Evolutionary conservation across 2,329 filamentous ascomycete species (phyloP).

Genomic region (Cordyceps farinosa): DNA sequence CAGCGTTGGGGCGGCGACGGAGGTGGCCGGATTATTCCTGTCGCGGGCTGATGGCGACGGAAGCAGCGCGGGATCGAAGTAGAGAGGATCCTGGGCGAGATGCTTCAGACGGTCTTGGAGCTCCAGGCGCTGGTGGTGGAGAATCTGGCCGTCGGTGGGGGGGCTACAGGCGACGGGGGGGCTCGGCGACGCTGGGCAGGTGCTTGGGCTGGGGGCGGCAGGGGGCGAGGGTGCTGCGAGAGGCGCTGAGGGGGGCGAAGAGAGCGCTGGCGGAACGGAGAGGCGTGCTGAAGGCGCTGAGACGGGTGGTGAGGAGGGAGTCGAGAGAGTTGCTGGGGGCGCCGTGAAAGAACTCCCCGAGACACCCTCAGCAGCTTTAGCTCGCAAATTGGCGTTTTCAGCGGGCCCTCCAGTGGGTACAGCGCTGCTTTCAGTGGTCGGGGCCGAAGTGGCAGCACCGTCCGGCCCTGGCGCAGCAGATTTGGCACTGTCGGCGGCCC

Average conservation of each 20-base stretch:
- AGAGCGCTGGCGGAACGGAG: neutral
- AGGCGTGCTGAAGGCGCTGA: neutral
- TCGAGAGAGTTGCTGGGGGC: neutral
- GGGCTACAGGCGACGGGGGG: neutral
- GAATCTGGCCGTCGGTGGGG: neutral
- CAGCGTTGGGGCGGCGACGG: constrained; percentile 24
- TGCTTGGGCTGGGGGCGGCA: neutral
- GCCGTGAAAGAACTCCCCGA: neutral
- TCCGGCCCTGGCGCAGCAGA: neutral
- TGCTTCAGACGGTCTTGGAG: constrained; percentile 12
- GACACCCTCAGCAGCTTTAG: neutral
- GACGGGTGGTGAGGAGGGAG: neutral
- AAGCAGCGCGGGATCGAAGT: constrained; percentile 4
- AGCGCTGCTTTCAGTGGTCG: neutral
- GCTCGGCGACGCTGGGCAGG: neutral
- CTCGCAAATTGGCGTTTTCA: neutral
- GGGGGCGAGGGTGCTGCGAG: neutral
- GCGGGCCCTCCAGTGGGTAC: neutral
- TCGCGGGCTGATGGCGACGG: constrained; percentile 7
- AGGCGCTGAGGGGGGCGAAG: neutral
- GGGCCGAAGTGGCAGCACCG: neutral
- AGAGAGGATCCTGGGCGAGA: constrained; percentile 10
- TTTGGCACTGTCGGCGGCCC: neutral
- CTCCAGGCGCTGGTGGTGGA: constrained; percentile 15
- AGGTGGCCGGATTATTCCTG: constrained; percentile 17